Base-by-base conservation (phyloP, 495 filamentous ascomycete species). In the Penicillium cataractarum region DNA sequence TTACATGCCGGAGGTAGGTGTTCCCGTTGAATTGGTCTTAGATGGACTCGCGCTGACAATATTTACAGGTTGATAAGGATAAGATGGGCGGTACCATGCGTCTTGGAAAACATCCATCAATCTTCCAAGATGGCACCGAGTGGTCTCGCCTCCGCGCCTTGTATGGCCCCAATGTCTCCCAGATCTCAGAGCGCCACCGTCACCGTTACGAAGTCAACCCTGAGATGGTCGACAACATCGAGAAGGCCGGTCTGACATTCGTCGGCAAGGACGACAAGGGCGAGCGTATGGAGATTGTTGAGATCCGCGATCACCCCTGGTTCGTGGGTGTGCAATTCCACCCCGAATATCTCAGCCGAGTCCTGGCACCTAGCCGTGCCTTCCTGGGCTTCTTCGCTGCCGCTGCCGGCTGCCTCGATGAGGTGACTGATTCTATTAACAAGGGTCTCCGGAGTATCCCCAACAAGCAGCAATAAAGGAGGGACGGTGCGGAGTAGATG, bases 31-130 rank as follows among this genome's bases (percentile, higher is more conserved):
- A 13, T 32, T 21, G 10, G 0, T 9, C 4, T 2, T 54, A 33
- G 2, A 6, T 22, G 1, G 15, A 21, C 55, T 15, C n/a, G 29
- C 19, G 21, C 56, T 58, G 35, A 58, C n/a, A 15, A 26, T 7
- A 2, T 24, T 24, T 6, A 19, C 7, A 58, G 56, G 49, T 90
- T 58, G 83, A 88, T 79, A 89, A 83, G 73, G 77, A 74, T 40
- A 86, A 84, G 39, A 82, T 97, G 70, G 95, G 95, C 37, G 95
- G 91, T 37, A 97, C 92, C 0, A 97, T 98, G 95, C 87, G 95
- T 37, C 86, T 99, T 6, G 94, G 93, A 37, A 82, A 87, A 33
- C 87, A 89, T 27, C 82, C 87, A 13, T 90, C 89, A 27, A 67
- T 88, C 63, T 97, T 93, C 85, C 89, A 97, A 76, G 69, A 80